Evolutionary conservation across 1,139 yeast species (phyloP).

Genomic region (Candida tetrigidarum): DNA sequence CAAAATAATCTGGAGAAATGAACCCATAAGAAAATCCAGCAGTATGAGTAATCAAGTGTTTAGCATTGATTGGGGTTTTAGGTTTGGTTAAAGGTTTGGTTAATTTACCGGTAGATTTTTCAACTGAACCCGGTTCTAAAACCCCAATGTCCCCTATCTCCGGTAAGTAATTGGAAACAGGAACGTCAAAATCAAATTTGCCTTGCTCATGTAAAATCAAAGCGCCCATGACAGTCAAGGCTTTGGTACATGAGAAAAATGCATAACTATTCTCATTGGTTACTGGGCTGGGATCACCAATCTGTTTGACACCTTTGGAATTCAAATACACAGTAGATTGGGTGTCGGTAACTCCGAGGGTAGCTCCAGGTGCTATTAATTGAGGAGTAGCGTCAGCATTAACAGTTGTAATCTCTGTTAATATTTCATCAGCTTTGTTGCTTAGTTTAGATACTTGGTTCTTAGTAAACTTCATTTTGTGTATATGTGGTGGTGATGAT

Average conservation of each 20-base stretch:
- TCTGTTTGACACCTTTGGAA: conserved; percentile 27
- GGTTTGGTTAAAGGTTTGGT: conserved; percentile 34
- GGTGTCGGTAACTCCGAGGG: conserved; percentile 33
- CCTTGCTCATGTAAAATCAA: conserved; percentile 52
- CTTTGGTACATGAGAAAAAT: conserved; percentile 53
- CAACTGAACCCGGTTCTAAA: conserved; percentile 38
- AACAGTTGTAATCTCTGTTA: conserved; percentile 19
- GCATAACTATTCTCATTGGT: conserved; percentile 36
- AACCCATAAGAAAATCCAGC: conserved; percentile 56
- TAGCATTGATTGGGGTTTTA: conserved; percentile 43
- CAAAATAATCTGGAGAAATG: conserved; percentile 33
- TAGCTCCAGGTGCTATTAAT: conserved; percentile 28
- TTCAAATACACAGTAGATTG: conserved; percentile 28
- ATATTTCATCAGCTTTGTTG: conserved; percentile 19
- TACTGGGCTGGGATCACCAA: conserved; percentile 24
- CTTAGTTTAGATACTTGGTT: conserved; percentile 10
- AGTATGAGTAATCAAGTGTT: conserved; percentile 54
- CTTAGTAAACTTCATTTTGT: conserved; percentile 12
- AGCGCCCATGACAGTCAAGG: conserved; percentile 50
- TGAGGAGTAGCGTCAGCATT: conserved; percentile 17
- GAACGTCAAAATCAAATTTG: conserved; percentile 42
- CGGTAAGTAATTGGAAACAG: conserved; percentile 44
- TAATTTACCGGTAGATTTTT: conserved; percentile 40
- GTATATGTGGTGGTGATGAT: background rate
- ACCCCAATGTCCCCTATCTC: conserved; percentile 44